A percentile compares a stretch with the other conserved stretches of the same genome.
Evolutionary conservation across 2,329 filamentous ascomycete species (phyloP).

Genomic region (Scolecobasidium constrictum): DNA sequence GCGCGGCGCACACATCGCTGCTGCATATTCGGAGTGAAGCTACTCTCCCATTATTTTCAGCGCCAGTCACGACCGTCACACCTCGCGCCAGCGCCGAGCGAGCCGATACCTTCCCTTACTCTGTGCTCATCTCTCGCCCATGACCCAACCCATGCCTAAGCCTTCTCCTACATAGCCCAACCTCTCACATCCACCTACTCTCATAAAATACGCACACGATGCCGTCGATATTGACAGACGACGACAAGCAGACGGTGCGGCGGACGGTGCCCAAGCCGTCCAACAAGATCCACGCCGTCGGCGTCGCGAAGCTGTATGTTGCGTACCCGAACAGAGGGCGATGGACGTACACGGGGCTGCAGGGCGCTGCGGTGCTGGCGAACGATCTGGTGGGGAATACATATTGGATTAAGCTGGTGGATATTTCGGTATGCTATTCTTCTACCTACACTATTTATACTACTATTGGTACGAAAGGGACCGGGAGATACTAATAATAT

Average conservation of each 20-base stretch:
- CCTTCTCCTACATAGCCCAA: conserved; percentile 1
- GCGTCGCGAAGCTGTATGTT: conserved; percentile 85
- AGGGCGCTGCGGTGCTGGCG: conserved; percentile 81
- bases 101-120: no score
- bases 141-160: not conserved
- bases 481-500: not conserved
- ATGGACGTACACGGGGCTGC: conserved; percentile 93
- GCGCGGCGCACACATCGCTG: no score
- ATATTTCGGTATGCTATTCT: conserved; percentile 67
- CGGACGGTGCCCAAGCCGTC: conserved; percentile 83
- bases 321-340: conserved; percentile 72
- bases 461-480: conserved; percentile 1
- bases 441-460: not conserved
- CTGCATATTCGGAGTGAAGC: no score
- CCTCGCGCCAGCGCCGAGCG: no score
- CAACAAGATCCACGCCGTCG: conserved; percentile 97
- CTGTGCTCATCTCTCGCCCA: no score
- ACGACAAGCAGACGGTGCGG: conserved; percentile 95
- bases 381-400: conserved; percentile 94
- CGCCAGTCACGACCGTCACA: no score
- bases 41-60: no score
- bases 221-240: conserved; percentile 68
- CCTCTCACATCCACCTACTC: conserved; percentile 2
- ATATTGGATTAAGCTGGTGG: conserved; percentile 95
- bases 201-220: conserved; percentile 19